Base-by-base conservation (phyloP, 2,329 filamentous ascomycete genomes). In the Colletotrichum sp. region DNA sequence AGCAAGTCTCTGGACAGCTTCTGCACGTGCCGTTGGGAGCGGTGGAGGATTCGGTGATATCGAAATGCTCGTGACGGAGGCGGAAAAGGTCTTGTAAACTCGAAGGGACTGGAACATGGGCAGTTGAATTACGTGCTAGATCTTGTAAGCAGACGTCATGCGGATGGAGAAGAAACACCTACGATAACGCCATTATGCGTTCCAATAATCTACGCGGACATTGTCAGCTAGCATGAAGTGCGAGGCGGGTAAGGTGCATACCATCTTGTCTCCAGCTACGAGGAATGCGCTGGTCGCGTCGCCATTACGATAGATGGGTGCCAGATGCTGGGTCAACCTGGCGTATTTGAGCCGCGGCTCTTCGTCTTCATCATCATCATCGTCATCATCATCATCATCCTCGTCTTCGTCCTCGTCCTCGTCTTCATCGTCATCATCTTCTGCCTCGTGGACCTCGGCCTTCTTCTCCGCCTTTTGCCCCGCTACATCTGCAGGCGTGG, bases 151-250 rank as follows among this genome's bases (percentile, higher is more conserved):
- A 30, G 65, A 18, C 9, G 30, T 71, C 4, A 34, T 65, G 32
- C 76, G 32, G 7, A 24, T 44, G 30, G 68, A 30, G 5, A 62
- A 24, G 60, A 44, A 34, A 52, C 66, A 87, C 94, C 88, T 89
- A 98, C 95, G 81, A 99, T 96, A 81, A 97, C 98, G 81, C 97
- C 97, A 86, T 98, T 98, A 84, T 99, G 96, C 36, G 97, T 98
- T 79, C 96, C 97, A 80, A 98, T 89, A 78, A 98, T 94, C 95
- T 96, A 85, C 28, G 9, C 80, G 85, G 79, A 87, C 24, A 85
- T 72, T 75, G 76, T 80, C 78, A 84, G 78, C 68, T 69, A 59
- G 34, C 65, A 32, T 49, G 30, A 36, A 76, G 39, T 44, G 10
- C 21, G 9, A 26, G 16, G 9, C 8, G 24, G 66, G 66, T 18